Percentiles rank a stretch among this genome's conserved stretches.
phyloP scores from a whole-genome alignment of 331 rosid species.

The Rhamnella rubrinervis region DNA sequence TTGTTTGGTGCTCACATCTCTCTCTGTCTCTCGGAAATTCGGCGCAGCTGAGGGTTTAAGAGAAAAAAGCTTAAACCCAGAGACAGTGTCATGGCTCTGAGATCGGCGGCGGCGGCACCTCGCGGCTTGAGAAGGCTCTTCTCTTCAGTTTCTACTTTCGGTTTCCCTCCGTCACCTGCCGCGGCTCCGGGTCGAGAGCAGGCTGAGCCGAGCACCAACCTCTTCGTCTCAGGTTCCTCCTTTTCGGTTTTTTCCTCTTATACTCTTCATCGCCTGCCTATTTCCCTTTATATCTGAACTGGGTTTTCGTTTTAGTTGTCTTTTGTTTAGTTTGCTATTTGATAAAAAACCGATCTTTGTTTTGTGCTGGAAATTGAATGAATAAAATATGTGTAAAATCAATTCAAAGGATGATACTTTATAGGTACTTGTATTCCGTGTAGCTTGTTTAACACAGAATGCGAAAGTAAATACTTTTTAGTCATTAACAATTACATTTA shows the following conservation, averaged over 20 bases:
- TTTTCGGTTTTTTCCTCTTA: neutral
- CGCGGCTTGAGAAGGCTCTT: slow-evolving; percentile 58
- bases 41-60: slow-evolving; percentile 25
- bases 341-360: neutral
- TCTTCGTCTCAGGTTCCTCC: slow-evolving; percentile 87
- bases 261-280: neutral
- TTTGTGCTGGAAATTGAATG: neutral
- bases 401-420: neutral
- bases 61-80: slow-evolving; percentile 38
- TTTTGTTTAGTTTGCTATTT: neutral
- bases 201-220: slow-evolving; percentile 83
- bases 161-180: slow-evolving; percentile 41
- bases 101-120: slow-evolving; percentile 64
- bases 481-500: too few relatives aligned
- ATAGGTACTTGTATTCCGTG: neutral
- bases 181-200: slow-evolving; percentile 43
- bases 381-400: too few relatives aligned
- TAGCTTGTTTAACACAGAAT: too few relatives aligned
- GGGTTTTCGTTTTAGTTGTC: neutral
- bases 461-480: too few relatives aligned
- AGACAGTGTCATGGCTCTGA: slow-evolving; percentile 50
- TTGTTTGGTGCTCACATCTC: neutral
- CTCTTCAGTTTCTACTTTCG: slow-evolving; percentile 46
- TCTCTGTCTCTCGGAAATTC: neutral
- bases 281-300: neutral